Conservation (phyloP, 176 grass and related monocot species). For the Aegilops umbellulata region DNA sequence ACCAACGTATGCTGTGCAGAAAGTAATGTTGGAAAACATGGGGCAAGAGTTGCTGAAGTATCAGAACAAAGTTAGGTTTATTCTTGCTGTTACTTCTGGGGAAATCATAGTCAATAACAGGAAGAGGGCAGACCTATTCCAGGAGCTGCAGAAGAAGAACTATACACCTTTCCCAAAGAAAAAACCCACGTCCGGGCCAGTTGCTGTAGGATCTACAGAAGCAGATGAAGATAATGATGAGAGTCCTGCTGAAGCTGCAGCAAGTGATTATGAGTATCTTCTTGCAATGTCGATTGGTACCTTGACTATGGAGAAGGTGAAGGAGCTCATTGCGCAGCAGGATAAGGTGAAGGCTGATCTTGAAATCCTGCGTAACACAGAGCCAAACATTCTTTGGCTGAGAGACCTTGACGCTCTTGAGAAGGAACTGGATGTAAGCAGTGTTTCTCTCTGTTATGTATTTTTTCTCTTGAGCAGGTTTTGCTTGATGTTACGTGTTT, state of each 20-base stretch:
- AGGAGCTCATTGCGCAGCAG: slow-evolving; percentile 55
- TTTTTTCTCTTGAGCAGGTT: background rate
- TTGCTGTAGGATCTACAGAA: slow-evolving; percentile 51
- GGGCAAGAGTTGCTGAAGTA: slow-evolving; percentile 57
- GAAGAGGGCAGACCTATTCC: slow-evolving; percentile 76
- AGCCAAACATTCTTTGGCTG: slow-evolving; percentile 57
- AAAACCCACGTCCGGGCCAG: slow-evolving; percentile 33
- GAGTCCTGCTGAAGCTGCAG: slow-evolving; percentile 33
- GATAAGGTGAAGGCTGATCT: slow-evolving; percentile 42
- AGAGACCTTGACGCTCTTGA: slow-evolving; percentile 81
- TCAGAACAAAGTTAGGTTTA: slow-evolving; percentile 76
- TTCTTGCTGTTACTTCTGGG: slow-evolving; percentile 51
- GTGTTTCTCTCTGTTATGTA: background rate
- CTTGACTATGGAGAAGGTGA: slow-evolving; percentile 73
- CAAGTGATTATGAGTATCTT: slow-evolving; percentile 81
- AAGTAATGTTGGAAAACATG: slow-evolving; percentile 54
- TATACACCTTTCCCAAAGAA: slow-evolving; percentile 79
- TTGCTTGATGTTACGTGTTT: background rate
- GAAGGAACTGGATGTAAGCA: slow-evolving; percentile 77
- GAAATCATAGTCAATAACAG: slow-evolving; percentile 66
- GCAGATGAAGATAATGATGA: slow-evolving; percentile 52
- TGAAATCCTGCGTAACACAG: slow-evolving; percentile 43
- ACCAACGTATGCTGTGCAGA: slow-evolving; percentile 33
- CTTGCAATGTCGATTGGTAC: slow-evolving; percentile 82
- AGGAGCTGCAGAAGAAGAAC: slow-evolving; percentile 51